A percentile compares a stretch with the other conserved stretches of the same genome.
phyloP scores from a whole-genome alignment of 495 filamentous ascomycete genomes.

The Penicillium dipodomyicola region DNA sequence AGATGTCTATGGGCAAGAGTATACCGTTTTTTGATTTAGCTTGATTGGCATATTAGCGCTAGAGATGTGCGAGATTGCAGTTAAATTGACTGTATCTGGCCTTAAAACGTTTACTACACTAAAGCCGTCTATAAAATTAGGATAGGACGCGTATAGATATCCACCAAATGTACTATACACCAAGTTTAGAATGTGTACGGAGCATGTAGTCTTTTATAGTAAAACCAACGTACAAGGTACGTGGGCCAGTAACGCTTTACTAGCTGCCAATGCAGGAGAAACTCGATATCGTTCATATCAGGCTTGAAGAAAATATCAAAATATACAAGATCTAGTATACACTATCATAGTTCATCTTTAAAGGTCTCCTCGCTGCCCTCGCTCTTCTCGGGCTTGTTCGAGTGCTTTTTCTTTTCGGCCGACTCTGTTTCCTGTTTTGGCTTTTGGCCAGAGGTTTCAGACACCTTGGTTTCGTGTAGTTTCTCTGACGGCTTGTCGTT shows the following conservation, averaged over 20 bases:
- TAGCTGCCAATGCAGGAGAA: not conserved
- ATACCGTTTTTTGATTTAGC: not conserved
- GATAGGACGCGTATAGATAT: too few species aligned
- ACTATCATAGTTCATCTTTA: conserved; percentile 53
- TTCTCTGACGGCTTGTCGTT: conserved; percentile 23
- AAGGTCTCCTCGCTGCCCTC: conserved; percentile 52
- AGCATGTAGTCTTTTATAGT: not conserved
- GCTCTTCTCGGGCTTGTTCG: conserved; percentile 19
- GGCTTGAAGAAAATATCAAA: not conserved
- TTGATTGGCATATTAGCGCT: not conserved
- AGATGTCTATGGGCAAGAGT: not conserved
- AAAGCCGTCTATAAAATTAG: too few species aligned
- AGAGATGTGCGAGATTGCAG: not conserved
- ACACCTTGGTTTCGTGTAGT: not conserved
- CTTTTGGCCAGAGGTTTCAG: not conserved
- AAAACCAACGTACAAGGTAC: not conserved
- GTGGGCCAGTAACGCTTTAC: not conserved
- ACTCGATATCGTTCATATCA: not conserved
- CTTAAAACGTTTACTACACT: too few species aligned
- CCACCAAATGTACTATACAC: too few species aligned
- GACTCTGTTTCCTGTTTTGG: conserved; percentile 1
- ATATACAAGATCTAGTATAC: conserved; percentile 14
- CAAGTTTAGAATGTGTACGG: too few species aligned
- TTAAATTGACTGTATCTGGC: not conserved
- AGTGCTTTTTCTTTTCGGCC: conserved; percentile 19